A percentile compares a stretch with the other conserved stretches of the same genome.
These are phyloP conservation scores for Physcomitrellopsis africana DNA, from an alignment of 225 moss, liverwort and hornwort genomes.

Conservation along the genomic window DNA sequence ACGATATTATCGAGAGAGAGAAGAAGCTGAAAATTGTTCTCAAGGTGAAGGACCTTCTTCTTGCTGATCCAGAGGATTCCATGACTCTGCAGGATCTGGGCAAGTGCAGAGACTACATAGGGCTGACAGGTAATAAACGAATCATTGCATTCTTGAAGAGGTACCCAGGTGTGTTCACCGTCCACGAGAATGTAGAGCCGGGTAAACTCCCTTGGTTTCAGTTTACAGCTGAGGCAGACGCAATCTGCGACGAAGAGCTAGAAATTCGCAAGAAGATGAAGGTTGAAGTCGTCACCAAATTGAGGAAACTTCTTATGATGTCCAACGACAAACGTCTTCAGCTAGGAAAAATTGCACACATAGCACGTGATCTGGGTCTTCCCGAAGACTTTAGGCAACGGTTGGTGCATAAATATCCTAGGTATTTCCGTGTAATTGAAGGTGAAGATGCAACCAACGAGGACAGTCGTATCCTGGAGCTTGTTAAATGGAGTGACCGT, in stretches of 20 bases:
- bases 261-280: conserved; percentile 64
- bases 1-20: conserved; percentile 82
- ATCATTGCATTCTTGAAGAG: conserved; percentile 69
- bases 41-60: conserved; percentile 76
- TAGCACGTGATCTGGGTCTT: conserved; percentile 76
- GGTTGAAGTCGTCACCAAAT: conserved; percentile 72
- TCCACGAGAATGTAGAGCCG: conserved; percentile 59
- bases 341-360: conserved; percentile 76
- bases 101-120: conserved; percentile 71
- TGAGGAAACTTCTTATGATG: conserved; percentile 96
- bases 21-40: conserved; percentile 84
- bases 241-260: conserved; percentile 62
- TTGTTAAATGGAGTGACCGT: conserved; percentile 82
- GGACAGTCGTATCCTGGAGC: conserved; percentile 71
- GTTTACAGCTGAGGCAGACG: conserved; percentile 74
- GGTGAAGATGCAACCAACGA: conserved; percentile 53
- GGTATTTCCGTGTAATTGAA: conserved; percentile 78
- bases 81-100: conserved; percentile 78
- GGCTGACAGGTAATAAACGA: conserved; percentile 66
- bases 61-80: conserved; percentile 55
- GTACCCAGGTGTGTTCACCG: conserved; percentile 73
- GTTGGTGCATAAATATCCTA: conserved; percentile 66
- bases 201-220: conserved; percentile 65
- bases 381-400: conserved; percentile 76
- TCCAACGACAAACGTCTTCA: conserved; percentile 68